phyloP scores from a whole-genome alignment of 139 green algal genomes.

The Coccomyxa sp. region DNA sequence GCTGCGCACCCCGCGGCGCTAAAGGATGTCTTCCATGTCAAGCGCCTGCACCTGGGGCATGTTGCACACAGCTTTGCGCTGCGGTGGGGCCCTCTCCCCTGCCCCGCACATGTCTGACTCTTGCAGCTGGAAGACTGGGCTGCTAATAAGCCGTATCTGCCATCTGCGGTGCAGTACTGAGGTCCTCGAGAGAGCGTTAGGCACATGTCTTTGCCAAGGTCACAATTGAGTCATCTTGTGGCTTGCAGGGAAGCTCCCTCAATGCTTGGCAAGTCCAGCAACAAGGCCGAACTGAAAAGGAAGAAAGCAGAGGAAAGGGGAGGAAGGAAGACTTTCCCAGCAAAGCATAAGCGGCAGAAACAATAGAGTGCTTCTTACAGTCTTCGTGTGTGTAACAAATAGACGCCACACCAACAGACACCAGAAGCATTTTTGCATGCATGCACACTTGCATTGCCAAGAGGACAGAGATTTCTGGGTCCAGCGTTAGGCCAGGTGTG shows the following conservation, averaged over 20 bases:
- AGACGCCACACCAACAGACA: too few species aligned
- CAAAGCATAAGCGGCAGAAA: too few species aligned
- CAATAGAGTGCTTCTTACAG: too few species aligned
- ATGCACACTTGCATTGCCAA: not conserved
- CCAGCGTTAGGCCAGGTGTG: too few species aligned
- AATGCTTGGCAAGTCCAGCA: slow-evolving; percentile 19
- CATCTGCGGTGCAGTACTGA: not conserved
- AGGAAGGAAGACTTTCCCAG: not conserved
- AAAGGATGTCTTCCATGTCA: slow-evolving; percentile 82
- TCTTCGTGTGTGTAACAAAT: too few species aligned
- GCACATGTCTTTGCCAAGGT: not conserved
- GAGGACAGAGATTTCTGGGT: too few species aligned
- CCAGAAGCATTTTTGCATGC: not conserved
- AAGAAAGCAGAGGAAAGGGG: slow-evolving; percentile 3
- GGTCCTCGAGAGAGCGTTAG: not conserved
- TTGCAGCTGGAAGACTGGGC: not conserved
- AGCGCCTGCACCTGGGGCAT: slow-evolving; percentile 90
- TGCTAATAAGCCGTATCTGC: not conserved
- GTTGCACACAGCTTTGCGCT: slow-evolving; percentile 84
- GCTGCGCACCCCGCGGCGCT: slow-evolving; percentile 62
- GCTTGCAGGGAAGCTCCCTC: slow-evolving; percentile 18
- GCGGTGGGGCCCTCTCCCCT: slow-evolving; percentile 8
- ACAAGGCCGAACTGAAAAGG: slow-evolving; percentile 11
- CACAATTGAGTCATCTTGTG: not conserved
- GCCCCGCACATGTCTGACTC: not conserved